These are phyloP conservation scores for Aureobasidium sp. DNA, from an alignment of 2,329 filamentous ascomycete genomes.

Conservation along the genomic window DNA sequence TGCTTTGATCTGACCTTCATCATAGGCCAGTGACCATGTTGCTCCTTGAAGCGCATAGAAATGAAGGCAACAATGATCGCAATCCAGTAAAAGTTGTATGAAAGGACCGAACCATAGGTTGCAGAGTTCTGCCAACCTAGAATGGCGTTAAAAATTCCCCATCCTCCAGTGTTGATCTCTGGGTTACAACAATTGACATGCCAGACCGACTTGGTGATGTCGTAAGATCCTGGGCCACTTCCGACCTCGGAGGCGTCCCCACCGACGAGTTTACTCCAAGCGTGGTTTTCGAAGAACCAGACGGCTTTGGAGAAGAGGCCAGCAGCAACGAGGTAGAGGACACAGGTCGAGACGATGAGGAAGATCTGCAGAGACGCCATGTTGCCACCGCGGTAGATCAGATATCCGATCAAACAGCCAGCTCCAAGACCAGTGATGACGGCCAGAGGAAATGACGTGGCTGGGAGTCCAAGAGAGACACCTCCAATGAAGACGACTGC, in stretches of 20 bases:
- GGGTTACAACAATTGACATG: slow-evolving; percentile 82
- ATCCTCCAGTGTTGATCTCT: slow-evolving; percentile 64
- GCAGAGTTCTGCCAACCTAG: slow-evolving; percentile 85
- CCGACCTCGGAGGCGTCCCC: slow-evolving; percentile 58
- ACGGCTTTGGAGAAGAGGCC: slow-evolving; percentile 72
- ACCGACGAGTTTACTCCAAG: slow-evolving; percentile 59
- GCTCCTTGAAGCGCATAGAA: slow-evolving; percentile 61
- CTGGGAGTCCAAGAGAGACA: slow-evolving; percentile 69
- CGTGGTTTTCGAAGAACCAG: slow-evolving; percentile 65
- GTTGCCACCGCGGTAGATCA: slow-evolving; percentile 70
- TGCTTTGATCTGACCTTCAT: slow-evolving; percentile 23
- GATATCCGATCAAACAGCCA: slow-evolving; percentile 60
- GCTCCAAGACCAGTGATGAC: slow-evolving; percentile 65
- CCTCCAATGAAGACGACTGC: slow-evolving; percentile 81
- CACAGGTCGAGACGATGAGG: slow-evolving; percentile 72
- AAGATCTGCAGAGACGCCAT: slow-evolving; percentile 65
- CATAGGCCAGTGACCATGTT: slow-evolving; percentile 43
- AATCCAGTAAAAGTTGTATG: slow-evolving; percentile 86
- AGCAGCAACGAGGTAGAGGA: slow-evolving; percentile 77
- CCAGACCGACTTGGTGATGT: slow-evolving; percentile 73
- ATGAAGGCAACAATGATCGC: slow-evolving; percentile 57
- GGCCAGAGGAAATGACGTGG: slow-evolving; percentile 68
- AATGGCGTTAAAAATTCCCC: slow-evolving; percentile 82
- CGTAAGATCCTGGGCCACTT: slow-evolving; percentile 67
- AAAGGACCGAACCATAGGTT: slow-evolving; percentile 78